Evolutionary conservation across 164 flowering plant species (phyloP).

Genomic region (Malania oleifera): DNA sequence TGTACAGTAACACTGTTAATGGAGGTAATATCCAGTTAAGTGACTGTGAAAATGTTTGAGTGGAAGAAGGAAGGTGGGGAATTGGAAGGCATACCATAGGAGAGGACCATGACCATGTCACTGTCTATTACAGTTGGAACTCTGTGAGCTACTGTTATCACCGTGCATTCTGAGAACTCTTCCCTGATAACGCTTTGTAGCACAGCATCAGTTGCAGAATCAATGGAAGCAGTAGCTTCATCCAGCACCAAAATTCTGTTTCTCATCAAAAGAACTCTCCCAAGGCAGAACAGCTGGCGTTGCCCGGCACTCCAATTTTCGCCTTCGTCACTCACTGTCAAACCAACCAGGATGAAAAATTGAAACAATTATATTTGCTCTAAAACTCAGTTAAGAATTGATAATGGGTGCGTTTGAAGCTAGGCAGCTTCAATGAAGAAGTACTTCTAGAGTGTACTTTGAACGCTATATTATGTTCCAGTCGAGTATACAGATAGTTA

Average conservation of each 20-base stretch:
- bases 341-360: constrained; percentile 1
- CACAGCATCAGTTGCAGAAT: constrained; percentile 72
- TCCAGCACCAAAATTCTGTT: constrained; percentile 74
- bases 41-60: no score
- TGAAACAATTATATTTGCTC: no score
- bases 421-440: no score
- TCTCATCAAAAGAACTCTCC: constrained; percentile 65
- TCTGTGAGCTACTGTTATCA: constrained; percentile 80
- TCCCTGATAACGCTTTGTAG: constrained; percentile 64
- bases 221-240: constrained; percentile 92
- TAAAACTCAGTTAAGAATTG: no score
- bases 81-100: constrained; percentile 50
- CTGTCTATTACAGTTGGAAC: constrained; percentile 86
- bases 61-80: no score
- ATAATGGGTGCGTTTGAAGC: no score
- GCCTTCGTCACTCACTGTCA: constrained; percentile 79
- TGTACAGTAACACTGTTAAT: no score
- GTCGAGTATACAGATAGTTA: no score
- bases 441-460: no score
- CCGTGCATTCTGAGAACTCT: constrained; percentile 67
- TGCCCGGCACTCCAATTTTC: constrained; percentile 90
- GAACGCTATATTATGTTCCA: no score
- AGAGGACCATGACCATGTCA: constrained; percentile 88
- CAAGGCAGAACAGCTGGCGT: constrained; percentile 79
- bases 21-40: no score